These are phyloP conservation scores for Petunia hybrid DNA, from an alignment of 305 asterid species.

Conservation along the genomic window DNA sequence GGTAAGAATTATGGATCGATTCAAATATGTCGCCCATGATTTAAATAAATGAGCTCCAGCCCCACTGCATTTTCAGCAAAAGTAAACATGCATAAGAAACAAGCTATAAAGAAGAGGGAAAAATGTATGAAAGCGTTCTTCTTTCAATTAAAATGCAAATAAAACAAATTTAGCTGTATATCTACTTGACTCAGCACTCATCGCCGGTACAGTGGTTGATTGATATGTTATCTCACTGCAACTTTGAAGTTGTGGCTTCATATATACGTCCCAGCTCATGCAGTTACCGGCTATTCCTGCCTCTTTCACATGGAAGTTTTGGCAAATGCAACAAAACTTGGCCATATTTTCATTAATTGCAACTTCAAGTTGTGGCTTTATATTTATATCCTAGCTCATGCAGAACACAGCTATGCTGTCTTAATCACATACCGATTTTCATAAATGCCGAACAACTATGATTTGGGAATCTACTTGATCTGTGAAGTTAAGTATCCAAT, in stretches of 20 bases:
- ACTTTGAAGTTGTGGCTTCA: neutral
- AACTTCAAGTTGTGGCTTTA: conserved; percentile 10
- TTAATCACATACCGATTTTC: neutral
- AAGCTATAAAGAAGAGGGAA: neutral
- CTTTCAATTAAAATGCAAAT: conserved; percentile 24
- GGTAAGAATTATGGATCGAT: conserved; percentile 91
- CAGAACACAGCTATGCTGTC: conserved; percentile 8
- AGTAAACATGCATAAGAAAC: conserved; percentile 35
- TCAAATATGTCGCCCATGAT: conserved; percentile 88
- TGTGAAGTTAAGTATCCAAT: neutral
- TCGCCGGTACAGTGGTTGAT: neutral
- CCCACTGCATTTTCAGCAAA: conserved; percentile 63
- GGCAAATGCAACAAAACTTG: conserved; percentile 12
- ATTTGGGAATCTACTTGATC: conserved; percentile 3
- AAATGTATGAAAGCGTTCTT: neutral
- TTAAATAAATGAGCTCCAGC: conserved; percentile 99
- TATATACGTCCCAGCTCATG: conserved; percentile 16
- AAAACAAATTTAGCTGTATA: neutral
- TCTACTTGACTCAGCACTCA: neutral
- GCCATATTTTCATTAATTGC: neutral
- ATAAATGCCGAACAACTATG: neutral
- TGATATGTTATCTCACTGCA: conserved; percentile 7
- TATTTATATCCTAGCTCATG: neutral
- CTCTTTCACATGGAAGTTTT: conserved; percentile 9
- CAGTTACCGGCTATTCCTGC: neutral